Percentiles rank a stretch among this genome's conserved stretches.
Conservation (phyloP, 2,329 filamentous ascomycete species). For the Shiraia sp. region DNA sequence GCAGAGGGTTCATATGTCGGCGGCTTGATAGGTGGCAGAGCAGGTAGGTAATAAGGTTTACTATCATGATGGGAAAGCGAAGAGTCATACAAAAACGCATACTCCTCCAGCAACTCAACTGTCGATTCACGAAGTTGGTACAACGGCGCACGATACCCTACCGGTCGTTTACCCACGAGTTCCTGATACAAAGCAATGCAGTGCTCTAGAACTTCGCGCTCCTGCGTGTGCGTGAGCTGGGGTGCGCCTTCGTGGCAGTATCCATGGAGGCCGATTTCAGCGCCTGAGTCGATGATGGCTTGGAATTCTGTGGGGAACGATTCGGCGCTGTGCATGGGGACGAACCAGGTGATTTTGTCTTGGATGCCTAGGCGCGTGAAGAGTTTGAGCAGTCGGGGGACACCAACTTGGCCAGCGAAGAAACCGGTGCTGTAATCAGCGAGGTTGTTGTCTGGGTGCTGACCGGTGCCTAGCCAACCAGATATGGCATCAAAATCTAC, state of each 20-base stretch:
- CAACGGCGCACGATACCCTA: conserved; percentile 57
- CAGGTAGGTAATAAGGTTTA: conserved; percentile 54
- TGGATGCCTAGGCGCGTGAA: conserved; percentile 57
- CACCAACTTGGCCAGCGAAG: conserved; percentile 61
- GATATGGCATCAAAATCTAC: conserved; percentile 63
- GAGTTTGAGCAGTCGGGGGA: conserved; percentile 58
- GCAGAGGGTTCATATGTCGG: conserved; percentile 46
- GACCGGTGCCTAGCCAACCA: conserved; percentile 63
- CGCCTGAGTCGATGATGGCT: conserved; percentile 56
- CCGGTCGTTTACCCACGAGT: conserved; percentile 51
- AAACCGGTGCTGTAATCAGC: conserved; percentile 61
- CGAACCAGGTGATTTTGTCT: conserved; percentile 62
- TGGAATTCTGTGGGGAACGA: conserved; percentile 58
- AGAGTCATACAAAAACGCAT: conserved; percentile 56
- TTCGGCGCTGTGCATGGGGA: conserved; percentile 63
- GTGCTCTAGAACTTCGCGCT: conserved; percentile 54
- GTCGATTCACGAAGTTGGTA: conserved; percentile 57
- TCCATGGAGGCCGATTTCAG: conserved; percentile 57
- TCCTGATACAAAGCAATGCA: conserved; percentile 52
- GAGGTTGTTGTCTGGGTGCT: conserved; percentile 57
- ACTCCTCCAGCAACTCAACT: conserved; percentile 52
- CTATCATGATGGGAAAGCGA: conserved; percentile 57
- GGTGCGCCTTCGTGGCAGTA: conserved; percentile 54
- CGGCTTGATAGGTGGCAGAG: conserved; percentile 45
- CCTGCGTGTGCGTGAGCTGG: conserved; percentile 54